These are phyloP conservation scores for Gossypium gossypioides DNA, from an alignment of 441 rosid species.

Conservation along the genomic window DNA sequence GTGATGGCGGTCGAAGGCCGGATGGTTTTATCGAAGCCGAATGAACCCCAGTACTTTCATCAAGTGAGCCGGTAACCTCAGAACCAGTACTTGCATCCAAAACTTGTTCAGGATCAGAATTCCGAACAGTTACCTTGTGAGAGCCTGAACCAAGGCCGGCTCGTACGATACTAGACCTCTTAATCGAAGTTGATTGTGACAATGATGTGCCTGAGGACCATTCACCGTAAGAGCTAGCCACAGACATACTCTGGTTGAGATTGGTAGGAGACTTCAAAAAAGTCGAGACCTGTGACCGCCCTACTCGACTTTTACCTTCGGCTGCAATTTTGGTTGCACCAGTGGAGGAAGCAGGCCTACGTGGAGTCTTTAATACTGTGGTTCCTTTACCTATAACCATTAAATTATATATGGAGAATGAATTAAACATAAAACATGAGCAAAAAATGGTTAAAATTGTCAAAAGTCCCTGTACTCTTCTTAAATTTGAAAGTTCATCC, in stretches of 20 bases:
- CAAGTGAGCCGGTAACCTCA: conserved; percentile 22
- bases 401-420: conserved; percentile 7
- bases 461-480: too few species aligned
- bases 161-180: conserved; percentile 31
- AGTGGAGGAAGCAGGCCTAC: conserved; percentile 12
- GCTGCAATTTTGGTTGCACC: conserved; percentile 24
- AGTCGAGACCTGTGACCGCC: conserved; percentile 29
- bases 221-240: conserved; percentile 67
- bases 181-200: conserved; percentile 40
- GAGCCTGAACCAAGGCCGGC: conserved; percentile 34
- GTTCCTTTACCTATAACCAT: conserved; percentile 42
- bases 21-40: conserved; percentile 49
- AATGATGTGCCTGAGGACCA: conserved; percentile 54
- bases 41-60: conserved; percentile 23
- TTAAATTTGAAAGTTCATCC: too few species aligned
- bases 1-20: conserved; percentile 87
- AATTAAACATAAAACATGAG: conserved; percentile 7
- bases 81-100: conserved; percentile 20
- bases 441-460: background rate
- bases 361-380: conserved; percentile 23
- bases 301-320: conserved; percentile 30
- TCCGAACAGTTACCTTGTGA: conserved; percentile 17
- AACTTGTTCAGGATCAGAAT: conserved; percentile 21
- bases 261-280: conserved; percentile 34
- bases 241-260: conserved; percentile 41